Evolutionary conservation across 495 filamentous ascomycete species (phyloP).

Genomic region (Gamarada debralockiae): DNA sequence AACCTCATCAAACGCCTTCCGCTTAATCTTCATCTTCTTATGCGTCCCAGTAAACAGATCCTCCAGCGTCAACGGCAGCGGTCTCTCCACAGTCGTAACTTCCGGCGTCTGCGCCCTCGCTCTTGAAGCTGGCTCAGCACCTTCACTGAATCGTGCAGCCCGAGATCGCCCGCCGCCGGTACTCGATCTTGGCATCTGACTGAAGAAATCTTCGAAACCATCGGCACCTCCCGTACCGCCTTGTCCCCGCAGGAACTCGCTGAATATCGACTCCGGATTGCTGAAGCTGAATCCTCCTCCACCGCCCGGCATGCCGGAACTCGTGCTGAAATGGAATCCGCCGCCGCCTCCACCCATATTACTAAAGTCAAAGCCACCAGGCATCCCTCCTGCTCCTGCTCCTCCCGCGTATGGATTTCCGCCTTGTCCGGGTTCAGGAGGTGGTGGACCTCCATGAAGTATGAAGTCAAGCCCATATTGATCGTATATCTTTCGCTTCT

Average conservation of each 20-base stretch:
- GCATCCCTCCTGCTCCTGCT: slow-evolving; percentile 38
- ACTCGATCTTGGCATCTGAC: slow-evolving; percentile 30
- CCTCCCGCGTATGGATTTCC: slow-evolving; percentile 40
- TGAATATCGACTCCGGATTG: slow-evolving; percentile 79
- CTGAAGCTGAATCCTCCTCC: slow-evolving; percentile 70
- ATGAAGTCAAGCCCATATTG: slow-evolving; percentile 93
- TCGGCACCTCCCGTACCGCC: slow-evolving; percentile 43
- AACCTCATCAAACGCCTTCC: slow-evolving; percentile 80
- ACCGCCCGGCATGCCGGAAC: slow-evolving; percentile 43
- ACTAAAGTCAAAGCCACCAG: slow-evolving; percentile 46
- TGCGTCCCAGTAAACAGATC: slow-evolving; percentile 79
- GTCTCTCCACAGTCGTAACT: slow-evolving; percentile 83
- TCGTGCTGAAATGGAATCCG: slow-evolving; percentile 60
- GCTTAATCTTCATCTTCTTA: slow-evolving; percentile 97
- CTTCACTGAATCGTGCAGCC: slow-evolving; percentile 21
- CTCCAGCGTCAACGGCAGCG: slow-evolving; percentile 76
- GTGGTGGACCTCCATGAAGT: slow-evolving; percentile 71
- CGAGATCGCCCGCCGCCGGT: slow-evolving; percentile 32
- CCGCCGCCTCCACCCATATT: slow-evolving; percentile 39
- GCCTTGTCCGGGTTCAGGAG: slow-evolving; percentile 56
- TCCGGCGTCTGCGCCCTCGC: slow-evolving; percentile 66
- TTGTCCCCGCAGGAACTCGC: slow-evolving; percentile 66
- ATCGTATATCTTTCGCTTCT: slow-evolving; percentile 95
- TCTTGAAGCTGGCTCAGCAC: slow-evolving; percentile 40
- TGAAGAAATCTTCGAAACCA: slow-evolving; percentile 48